A percentile compares a stretch with the other conserved stretches of the same genome.
Evolutionary conservation across 306 rosid genomes (phyloP).

Genomic region (Pachyrhizus erosus): DNA sequence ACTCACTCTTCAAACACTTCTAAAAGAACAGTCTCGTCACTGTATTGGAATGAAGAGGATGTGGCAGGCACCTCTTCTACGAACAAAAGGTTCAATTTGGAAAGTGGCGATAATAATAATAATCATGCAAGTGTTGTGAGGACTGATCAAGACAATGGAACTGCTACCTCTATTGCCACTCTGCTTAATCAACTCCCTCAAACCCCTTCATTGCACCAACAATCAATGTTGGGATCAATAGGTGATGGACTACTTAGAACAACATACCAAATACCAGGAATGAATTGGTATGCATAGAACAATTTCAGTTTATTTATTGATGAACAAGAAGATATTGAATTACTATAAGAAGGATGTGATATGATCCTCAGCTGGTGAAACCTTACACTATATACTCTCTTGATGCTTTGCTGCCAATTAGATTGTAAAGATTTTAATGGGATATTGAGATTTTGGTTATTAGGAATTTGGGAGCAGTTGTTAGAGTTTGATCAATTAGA

Average conservation of each 20-base stretch:
- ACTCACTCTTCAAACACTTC: constrained; percentile 47
- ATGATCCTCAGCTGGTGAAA: constrained; percentile 22
- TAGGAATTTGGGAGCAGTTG: constrained; percentile 43
- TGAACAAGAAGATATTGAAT: neutral
- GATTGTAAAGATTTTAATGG: constrained; percentile 50
- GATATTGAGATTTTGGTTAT: constrained; percentile 54
- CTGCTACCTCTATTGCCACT: constrained; percentile 56
- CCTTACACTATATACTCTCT: constrained; percentile 19
- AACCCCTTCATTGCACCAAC: constrained; percentile 70
- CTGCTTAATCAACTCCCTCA: constrained; percentile 82
- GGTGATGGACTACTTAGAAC: constrained; percentile 55
- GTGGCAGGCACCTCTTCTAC: constrained; percentile 44
- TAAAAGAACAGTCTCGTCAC: constrained; percentile 60
- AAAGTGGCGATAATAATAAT: constrained; percentile 22
- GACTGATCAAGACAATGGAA: constrained; percentile 48
- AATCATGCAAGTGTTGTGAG: constrained; percentile 40
- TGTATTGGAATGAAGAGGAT: constrained; percentile 66
- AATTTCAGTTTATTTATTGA: constrained; percentile 30
- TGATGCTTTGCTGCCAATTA: constrained; percentile 22
- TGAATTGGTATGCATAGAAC: constrained; percentile 74
- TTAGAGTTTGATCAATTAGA: constrained; percentile 43
- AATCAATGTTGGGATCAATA: constrained; percentile 63
- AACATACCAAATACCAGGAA: constrained; percentile 62
- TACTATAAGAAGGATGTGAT: constrained; percentile 3
- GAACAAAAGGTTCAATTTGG: constrained; percentile 65